Evolutionary conservation across 768 basidiomycete genomes (phyloP).

Genomic region (Butyriboletus loyo): DNA sequence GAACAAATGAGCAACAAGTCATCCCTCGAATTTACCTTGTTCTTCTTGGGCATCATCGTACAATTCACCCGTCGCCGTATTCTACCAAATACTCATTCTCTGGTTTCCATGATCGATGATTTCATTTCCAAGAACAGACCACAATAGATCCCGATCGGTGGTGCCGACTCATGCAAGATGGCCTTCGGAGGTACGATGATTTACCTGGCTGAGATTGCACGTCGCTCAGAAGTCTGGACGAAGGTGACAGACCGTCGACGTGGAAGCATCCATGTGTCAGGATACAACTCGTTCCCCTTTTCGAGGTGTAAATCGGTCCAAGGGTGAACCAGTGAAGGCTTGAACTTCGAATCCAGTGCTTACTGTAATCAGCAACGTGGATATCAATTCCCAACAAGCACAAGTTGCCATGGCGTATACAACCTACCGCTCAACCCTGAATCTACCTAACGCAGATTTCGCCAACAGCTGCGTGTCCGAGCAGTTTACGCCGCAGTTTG

Average conservation of each 20-base stretch:
- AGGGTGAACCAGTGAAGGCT: too few relatives aligned
- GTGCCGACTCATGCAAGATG: background rate
- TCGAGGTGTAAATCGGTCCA: background rate
- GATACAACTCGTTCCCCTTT: background rate
- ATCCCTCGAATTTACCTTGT: background rate
- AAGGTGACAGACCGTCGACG: background rate
- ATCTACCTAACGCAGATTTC: background rate
- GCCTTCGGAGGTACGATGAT: background rate
- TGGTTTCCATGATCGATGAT: background rate
- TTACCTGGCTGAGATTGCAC: background rate
- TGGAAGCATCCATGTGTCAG: background rate
- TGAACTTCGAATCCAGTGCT: too few relatives aligned
- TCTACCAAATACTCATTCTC: background rate
- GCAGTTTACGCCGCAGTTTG: slow-evolving; percentile 4
- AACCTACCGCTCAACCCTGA: background rate
- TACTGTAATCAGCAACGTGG: background rate
- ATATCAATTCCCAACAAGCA: background rate
- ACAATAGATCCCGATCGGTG: background rate
- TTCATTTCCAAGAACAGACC: background rate
- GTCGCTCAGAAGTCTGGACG: background rate
- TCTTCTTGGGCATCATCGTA: background rate
- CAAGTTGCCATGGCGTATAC: background rate
- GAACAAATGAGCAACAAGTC: background rate
- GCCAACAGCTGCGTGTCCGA: background rate
- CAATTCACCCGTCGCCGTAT: background rate